Evolutionary conservation across 169 alveolate genomes (phyloP).

Genomic region (Hepatocystis sp.): DNA sequence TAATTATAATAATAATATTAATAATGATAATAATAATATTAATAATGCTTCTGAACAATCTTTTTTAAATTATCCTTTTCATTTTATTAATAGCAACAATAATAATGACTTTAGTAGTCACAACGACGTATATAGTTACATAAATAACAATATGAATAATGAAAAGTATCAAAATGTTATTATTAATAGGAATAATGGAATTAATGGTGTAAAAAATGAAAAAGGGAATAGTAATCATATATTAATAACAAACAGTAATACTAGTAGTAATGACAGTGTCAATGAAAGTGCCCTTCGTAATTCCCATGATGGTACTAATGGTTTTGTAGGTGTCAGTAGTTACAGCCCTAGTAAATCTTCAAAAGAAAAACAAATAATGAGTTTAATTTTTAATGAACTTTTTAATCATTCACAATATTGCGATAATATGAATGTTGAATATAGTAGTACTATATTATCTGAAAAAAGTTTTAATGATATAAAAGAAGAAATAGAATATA

Average conservation of each 20-base stretch:
- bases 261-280: neutral
- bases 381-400: slow-evolving; percentile 16
- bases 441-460: neutral
- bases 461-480: neutral
- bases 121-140: too few species aligned
- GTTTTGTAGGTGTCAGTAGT: neutral
- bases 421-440: neutral
- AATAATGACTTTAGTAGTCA: neutral
- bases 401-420: neutral
- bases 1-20: neutral
- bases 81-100: neutral
- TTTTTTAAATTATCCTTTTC: neutral
- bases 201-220: neutral
- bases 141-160: too few species aligned
- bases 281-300: neutral
- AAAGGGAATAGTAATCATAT: neutral
- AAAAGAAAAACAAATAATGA: neutral
- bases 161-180: neutral
- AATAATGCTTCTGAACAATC: neutral
- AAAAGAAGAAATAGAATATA: neutral
- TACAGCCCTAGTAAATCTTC: neutral
- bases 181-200: neutral
- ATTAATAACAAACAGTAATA: neutral
- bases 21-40: too few species aligned
- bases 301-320: too few species aligned